Base-by-base conservation (phyloP, 2,329 filamentous ascomycete genomes). In the Graphiopsis chlorocephala region DNA sequence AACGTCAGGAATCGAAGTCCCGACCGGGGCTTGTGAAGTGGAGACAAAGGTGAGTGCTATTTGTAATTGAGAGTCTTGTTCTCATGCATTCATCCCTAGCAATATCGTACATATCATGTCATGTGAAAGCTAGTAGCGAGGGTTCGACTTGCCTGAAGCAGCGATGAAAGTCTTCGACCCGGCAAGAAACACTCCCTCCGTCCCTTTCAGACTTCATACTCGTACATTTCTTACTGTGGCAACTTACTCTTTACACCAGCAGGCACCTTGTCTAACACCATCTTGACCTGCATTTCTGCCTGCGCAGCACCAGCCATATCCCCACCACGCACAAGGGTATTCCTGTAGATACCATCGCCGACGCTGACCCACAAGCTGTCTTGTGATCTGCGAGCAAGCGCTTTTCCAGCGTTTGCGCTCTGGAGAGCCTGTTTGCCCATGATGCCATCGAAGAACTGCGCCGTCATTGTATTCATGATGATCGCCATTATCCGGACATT, bases 401-500 rank as follows among this genome's bases (percentile, higher is more conserved):
- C 81, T 4, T 87, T 85, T 68, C 66, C 80, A 71, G 67, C 82
- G 69, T 63, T 81, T 64, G 74, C 77, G 53, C 84, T 84, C 65
- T 83, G 82, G 52, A 84, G 78, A 1, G 86, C 78, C 68, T 83
- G 81, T 42, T 80, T 78, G 58, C 92, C 92, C 4, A 96, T 87
- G 15, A 93, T 89, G 65, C 90, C 90, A 53, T 89, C 88, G 76
- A 93, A 97, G 72, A 97, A 90, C 60, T 88, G 86, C 72, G 85
- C 88, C 61, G 90, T 90, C 90, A 97, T 96, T 68, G 95, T 88
- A 70, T 88, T 93, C 65, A 97, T 85, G 6, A 90, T 88, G 68
- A 97, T 90, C 56, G 89, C 89, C n/a, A 93, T 84, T 62, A 93
- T 89, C 68, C 96, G 90, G 31, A 86, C 86, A 74, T 97, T 97